Percentiles rank a stretch among this genome's conserved stretches.
Conservation (phyloP, 768 basidiomycete genomes). For the Trametes villosa region DNA sequence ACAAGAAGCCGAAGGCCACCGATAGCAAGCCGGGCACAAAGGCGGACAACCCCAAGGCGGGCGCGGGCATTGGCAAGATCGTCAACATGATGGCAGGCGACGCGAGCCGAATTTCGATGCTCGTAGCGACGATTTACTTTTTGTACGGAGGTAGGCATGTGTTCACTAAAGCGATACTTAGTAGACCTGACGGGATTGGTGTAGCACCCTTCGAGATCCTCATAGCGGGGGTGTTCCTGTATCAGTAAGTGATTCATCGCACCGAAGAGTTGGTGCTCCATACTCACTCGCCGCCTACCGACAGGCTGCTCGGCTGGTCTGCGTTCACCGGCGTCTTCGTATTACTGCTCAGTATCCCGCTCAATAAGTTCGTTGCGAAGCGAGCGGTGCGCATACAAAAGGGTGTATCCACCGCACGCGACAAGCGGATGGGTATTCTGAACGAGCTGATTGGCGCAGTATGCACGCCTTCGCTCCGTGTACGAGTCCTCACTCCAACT, state of each 20-base stretch:
- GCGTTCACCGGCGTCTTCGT: conserved; percentile 81
- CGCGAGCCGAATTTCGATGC: conserved; percentile 61
- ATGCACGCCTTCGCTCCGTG: conserved; percentile 23
- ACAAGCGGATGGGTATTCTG: conserved; percentile 77
- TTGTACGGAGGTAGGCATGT: too few species aligned
- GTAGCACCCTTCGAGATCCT: conserved; percentile 81
- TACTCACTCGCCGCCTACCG: too few species aligned
- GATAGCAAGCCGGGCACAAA: conserved; percentile 36
- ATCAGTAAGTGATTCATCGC: too few species aligned
- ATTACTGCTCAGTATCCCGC: conserved; percentile 65
- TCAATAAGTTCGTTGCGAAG: conserved; percentile 69
- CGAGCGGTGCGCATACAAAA: conserved; percentile 65
- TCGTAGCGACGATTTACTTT: conserved; percentile 60
- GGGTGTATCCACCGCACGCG: conserved; percentile 61
- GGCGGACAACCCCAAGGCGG: conserved; percentile 61
- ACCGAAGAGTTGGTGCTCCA: too few species aligned
- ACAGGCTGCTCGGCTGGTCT: conserved; percentile 68
- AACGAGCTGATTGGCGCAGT: conserved; percentile 78
- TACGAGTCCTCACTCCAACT: background rate
- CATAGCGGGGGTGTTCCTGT: conserved; percentile 74
- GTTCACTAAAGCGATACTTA: too few species aligned
- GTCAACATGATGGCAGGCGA: conserved; percentile 89
- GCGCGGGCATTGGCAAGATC: conserved; percentile 88
- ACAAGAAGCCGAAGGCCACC: conserved; percentile 37
- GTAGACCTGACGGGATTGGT: too few species aligned